A percentile compares a stretch with the other conserved stretches of the same genome.
Evolutionary conservation across 169 alveolate genomes (phyloP).

Genomic region (Plasmodium cynomolgi): DNA sequence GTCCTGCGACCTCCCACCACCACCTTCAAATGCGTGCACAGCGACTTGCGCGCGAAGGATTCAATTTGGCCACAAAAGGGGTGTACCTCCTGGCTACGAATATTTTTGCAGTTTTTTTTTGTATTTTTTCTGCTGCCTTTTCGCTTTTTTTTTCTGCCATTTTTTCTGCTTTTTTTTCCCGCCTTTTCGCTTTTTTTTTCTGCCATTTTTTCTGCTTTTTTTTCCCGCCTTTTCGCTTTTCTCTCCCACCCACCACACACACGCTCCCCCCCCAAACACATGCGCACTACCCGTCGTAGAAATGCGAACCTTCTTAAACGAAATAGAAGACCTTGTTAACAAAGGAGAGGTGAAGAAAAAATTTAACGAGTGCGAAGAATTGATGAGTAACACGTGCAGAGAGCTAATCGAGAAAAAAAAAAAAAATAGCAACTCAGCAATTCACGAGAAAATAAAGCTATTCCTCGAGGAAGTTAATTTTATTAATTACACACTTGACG

Average conservation of each 20-base stretch:
- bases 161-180: not conserved
- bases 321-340: slow-evolving; percentile 49
- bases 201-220: not conserved
- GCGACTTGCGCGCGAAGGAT: not conserved
- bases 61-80: not conserved
- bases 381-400: not conserved
- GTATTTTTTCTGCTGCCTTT: not conserved
- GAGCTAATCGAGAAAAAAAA: slow-evolving; percentile 30
- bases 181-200: not conserved
- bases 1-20: not conserved
- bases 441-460: slow-evolving; percentile 26
- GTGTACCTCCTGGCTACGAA: not conserved
- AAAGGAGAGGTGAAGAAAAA: slow-evolving; percentile 19
- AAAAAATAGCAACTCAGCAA: not conserved
- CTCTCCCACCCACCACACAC: not conserved
- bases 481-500: slow-evolving; percentile 30
- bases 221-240: not conserved
- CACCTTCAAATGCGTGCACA: not conserved
- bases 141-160: not conserved
- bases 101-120: not conserved
- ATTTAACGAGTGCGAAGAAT: not conserved
- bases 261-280: not conserved
- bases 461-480: slow-evolving; percentile 51
- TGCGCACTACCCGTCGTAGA: slow-evolving; percentile 11
- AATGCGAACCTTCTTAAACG: slow-evolving; percentile 45